Conservation (phyloP, 441 rosid species). For the Adansonia rubrostipa region DNA sequence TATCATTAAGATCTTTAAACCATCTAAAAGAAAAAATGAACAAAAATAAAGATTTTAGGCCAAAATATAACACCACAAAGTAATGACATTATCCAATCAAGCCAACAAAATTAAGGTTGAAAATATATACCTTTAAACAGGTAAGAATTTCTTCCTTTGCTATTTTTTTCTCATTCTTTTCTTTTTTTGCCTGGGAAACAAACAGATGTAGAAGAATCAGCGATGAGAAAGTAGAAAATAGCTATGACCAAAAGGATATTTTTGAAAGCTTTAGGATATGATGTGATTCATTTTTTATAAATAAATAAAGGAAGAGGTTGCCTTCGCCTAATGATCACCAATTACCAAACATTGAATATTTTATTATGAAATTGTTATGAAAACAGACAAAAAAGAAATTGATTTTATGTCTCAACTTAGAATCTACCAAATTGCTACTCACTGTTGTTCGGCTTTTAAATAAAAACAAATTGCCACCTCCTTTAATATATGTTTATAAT, state of each 20-base stretch:
- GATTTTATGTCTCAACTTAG: not conserved
- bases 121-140: not conserved
- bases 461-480: too few relatives aligned
- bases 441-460: too few relatives aligned
- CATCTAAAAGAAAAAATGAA: not conserved
- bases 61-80: conserved; percentile 8
- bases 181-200: conserved; percentile 6
- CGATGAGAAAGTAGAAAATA: not conserved
- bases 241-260: not conserved
- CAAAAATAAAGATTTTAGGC: not conserved
- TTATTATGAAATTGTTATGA: too few relatives aligned
- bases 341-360: conserved; percentile 9
- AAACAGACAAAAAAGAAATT: not conserved
- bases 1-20: too few relatives aligned
- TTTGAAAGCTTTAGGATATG: not conserved
- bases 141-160: not conserved
- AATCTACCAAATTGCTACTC: not conserved
- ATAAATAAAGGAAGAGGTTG: not conserved
- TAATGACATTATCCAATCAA: not conserved
- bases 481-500: too few relatives aligned
- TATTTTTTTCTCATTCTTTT: too few relatives aligned
- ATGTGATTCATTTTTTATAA: not conserved
- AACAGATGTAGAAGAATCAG: not conserved
- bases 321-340: not conserved
- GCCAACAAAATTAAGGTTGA: not conserved